Base-by-base conservation (phyloP, 1,284 basidiomycete species). In the Leccinum holopus region DNA sequence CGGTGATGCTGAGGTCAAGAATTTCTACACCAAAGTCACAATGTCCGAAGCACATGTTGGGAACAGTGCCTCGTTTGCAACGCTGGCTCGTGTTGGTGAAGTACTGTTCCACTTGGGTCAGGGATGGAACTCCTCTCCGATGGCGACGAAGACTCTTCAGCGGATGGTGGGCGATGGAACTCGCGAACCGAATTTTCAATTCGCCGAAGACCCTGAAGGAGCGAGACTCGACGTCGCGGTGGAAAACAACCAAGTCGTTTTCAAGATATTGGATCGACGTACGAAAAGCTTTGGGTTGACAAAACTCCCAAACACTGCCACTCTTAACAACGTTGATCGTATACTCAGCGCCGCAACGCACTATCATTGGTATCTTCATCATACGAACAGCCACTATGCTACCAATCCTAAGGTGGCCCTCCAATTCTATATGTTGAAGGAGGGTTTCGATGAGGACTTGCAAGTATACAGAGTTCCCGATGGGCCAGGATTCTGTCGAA, bases 321-420 rank as follows among this genome's bases (percentile, higher is more conserved):
- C 57, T n/a, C 57, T 54, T 8, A 21, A 59, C 11, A 21, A 11
- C 11, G 33, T 68, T 5, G 10, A 32, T 10, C 55, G 58, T 1
- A 14, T 44, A 28, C 33, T 69, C 53, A 18, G 21, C 8, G 54
- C 62, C 12, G 66, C 68, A 2, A 54, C 66, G 14, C 66, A 63
- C 10, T 69, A 64, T 30, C 64, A 68, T 21, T 71, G 69, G 70
- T 71, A 62, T 37, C 70, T 71, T n/a, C 52, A 54, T 11, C 14
- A 56, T 12, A 37, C 33, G 35, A 25, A 41, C 6, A 41, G 9
- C 21, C 11, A 2, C 21, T 12, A 3, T 12, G 25, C 12, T 56
- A 25, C 2, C 14, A 1, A 10, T 3, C 55, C 14, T 16, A 14
- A 32, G 3, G 59, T 69, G 7, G 12, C 14, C 1, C 18, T 69